Evolutionary conservation across 805 yeast species (phyloP).

Genomic region (Hanseniaspora singularis): DNA sequence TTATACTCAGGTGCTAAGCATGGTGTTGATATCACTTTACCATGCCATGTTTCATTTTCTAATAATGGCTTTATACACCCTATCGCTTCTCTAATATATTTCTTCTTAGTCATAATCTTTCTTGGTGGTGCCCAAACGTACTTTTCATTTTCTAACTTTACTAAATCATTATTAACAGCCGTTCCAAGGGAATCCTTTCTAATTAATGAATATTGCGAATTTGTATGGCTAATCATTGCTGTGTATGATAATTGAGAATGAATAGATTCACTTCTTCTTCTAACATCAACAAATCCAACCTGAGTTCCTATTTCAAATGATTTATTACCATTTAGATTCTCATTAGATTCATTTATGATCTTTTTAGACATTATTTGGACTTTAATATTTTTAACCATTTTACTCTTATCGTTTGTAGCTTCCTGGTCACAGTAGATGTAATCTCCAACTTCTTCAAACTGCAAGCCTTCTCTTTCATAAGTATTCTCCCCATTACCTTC

Average conservation of each 20-base stretch:
- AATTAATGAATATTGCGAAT: too few species aligned
- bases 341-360: too few species aligned
- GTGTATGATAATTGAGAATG: conserved; percentile 9
- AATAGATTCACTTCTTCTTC: conserved; percentile 10
- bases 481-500: conserved; percentile 16
- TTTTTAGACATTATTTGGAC: too few species aligned
- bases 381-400: too few species aligned
- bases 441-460: conserved; percentile 21
- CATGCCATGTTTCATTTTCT: conserved; percentile 43
- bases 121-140: conserved; percentile 38
- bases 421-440: conserved; percentile 7
- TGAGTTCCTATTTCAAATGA: too few species aligned
- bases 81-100: conserved; percentile 39
- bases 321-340: too few species aligned
- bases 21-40: conserved; percentile 33
- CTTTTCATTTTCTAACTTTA: neutral
- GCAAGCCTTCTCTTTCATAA: conserved; percentile 18
- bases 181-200: too few species aligned
- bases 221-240: too few species aligned
- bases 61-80: conserved; percentile 46
- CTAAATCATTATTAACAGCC: neutral
- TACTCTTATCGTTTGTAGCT: too few species aligned
- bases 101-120: conserved; percentile 30
- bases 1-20: conserved; percentile 20
- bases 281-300: neutral